Percentiles rank a stretch among this genome's conserved stretches.
These are phyloP conservation scores for Pseudodiploospora longispora DNA, from an alignment of 2,329 filamentous ascomycete genomes.

Conservation along the genomic window DNA sequence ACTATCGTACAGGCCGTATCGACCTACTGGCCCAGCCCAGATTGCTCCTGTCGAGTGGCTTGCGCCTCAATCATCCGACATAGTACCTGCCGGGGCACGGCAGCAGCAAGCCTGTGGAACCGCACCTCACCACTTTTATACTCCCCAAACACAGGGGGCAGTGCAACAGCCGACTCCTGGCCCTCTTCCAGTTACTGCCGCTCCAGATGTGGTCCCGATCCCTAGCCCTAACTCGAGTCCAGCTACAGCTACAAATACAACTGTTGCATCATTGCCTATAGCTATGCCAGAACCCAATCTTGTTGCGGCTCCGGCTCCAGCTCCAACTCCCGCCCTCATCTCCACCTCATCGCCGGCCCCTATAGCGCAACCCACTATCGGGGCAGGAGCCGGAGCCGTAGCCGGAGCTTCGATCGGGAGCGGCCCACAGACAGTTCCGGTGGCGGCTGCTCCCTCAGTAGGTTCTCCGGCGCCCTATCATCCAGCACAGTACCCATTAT, in stretches of 20 bases:
- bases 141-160: neutral
- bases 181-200: neutral
- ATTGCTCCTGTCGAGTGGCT: neutral
- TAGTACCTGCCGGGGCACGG: neutral
- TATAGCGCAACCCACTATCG: too few species aligned
- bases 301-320: too few species aligned
- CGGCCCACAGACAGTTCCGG: neutral
- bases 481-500: neutral
- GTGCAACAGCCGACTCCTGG: neutral
- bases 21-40: constrained; percentile 13
- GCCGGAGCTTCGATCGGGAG: too few species aligned
- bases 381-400: too few species aligned
- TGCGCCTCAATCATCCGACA: neutral
- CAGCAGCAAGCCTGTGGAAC: constrained; percentile 3
- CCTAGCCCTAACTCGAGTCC: too few species aligned
- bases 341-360: too few species aligned
- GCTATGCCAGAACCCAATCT: too few species aligned
- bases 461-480: neutral
- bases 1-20: constrained; percentile 22
- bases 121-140: constrained; percentile 17
- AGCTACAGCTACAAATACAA: too few species aligned
- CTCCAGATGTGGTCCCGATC: neutral
- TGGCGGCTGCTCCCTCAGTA: neutral
- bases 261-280: too few species aligned
- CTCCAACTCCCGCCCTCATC: too few species aligned